Percentiles rank a stretch among this genome's conserved stretches.
phyloP scores from a whole-genome alignment of 129 eudicot species.

The Scalesia atractyloides region DNA sequence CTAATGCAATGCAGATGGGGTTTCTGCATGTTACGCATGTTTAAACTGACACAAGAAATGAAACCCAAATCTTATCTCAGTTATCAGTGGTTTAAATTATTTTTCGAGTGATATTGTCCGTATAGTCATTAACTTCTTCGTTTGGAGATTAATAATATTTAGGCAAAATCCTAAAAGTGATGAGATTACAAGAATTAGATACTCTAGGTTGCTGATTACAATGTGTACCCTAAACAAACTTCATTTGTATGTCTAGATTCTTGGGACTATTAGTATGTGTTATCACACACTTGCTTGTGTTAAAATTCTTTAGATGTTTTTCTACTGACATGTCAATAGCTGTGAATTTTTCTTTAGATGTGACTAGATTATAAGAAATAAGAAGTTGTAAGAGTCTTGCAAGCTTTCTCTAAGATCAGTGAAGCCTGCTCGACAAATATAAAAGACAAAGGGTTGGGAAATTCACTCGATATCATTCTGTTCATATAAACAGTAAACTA shows the following conservation, averaged over 20 bases:
- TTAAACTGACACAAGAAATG: constrained; percentile 9
- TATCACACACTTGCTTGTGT: constrained; percentile 2
- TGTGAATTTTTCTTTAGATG: not conserved
- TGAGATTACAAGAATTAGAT: not conserved
- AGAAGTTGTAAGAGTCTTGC: not conserved
- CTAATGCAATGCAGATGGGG: constrained; percentile 10
- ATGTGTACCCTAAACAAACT: not conserved
- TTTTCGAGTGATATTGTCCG: not conserved
- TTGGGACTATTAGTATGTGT: not conserved
- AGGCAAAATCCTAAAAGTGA: constrained; percentile 1
- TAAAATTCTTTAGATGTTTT: not conserved
- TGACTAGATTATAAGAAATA: constrained; percentile 11
- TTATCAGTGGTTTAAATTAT: not conserved
- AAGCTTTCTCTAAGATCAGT: not conserved
- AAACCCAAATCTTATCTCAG: not conserved
- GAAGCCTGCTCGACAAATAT: not conserved
- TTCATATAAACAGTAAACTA: not conserved
- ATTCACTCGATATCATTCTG: not conserved
- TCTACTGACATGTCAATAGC: constrained; percentile 4
- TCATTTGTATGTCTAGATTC: not conserved
- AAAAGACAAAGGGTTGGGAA: not conserved
- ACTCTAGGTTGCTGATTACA: not conserved
- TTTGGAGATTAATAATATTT: not conserved
- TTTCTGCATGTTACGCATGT: constrained; percentile 2
- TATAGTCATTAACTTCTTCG: not conserved